A percentile compares a stretch with the other conserved stretches of the same genome.
These are phyloP conservation scores for Juglanconis oblonga DNA, from an alignment of 2,329 filamentous ascomycete species.

Conservation along the genomic window DNA sequence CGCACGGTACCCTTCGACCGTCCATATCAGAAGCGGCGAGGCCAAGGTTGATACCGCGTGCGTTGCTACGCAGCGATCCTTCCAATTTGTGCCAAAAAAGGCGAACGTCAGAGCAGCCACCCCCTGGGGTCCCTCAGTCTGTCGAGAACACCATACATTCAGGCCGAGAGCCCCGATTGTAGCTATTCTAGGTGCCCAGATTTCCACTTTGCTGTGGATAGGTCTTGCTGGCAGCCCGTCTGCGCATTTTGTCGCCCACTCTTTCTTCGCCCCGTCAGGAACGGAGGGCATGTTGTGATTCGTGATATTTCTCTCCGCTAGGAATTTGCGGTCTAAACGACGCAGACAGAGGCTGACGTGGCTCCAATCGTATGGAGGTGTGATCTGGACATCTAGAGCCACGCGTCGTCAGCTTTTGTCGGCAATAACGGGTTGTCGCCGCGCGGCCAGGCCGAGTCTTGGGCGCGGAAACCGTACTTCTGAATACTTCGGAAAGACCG, in stretches of 20 bases:
- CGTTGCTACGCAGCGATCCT: neutral
- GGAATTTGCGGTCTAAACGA: too few species aligned
- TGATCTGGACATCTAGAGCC: too few species aligned
- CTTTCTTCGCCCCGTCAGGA: neutral
- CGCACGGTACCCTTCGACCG: constrained; percentile 3
- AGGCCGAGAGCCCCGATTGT: neutral
- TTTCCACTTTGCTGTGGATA: neutral
- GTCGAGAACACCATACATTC: neutral
- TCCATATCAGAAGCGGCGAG: constrained; percentile 16
- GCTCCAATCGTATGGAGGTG: too few species aligned
- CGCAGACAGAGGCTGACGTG: too few species aligned
- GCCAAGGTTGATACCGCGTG: constrained; percentile 2
- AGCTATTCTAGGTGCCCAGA: constrained; percentile 3
- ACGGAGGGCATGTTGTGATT: neutral
- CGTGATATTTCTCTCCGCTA: too few species aligned
- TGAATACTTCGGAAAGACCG: too few species aligned
- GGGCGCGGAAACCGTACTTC: too few species aligned
- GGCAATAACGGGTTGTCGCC: too few species aligned
- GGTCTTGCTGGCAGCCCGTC: neutral
- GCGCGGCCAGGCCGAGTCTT: too few species aligned
- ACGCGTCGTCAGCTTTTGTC: too few species aligned
- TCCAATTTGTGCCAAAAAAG: constrained; percentile 3
- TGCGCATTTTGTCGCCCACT: too few species aligned
- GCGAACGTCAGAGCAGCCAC: constrained; percentile 2
- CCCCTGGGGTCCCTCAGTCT: neutral